Base-by-base conservation (phyloP, 352 stramenopile genomes). In the Pythium utonaiense region DNA sequence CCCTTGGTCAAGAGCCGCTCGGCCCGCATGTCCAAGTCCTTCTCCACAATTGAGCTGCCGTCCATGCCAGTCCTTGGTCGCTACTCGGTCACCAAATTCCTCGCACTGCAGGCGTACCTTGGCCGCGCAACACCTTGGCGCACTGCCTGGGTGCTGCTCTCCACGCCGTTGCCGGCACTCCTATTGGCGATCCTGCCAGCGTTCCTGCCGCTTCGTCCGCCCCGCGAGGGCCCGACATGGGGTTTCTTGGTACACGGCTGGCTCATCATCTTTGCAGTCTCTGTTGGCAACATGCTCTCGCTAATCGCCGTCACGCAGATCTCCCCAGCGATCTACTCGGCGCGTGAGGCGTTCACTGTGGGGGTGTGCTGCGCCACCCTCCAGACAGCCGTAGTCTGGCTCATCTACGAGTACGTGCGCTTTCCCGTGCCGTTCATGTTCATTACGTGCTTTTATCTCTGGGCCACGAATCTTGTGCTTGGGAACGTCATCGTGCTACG, bases 221-320 rank as follows among this genome's bases (percentile, higher is more conserved):
- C 48, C 3, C 48, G 48, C 28, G 48, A 55, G 3, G 48, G 48
- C 10, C 48, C 31, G 12, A 55, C 48, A 7, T 55, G 48, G 48
- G 48, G 27, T 28, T 21, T 55, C 9, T 8, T n/a, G 10, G 16
- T 55, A 7, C 48, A 55, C 28, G 48, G 21, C 17, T 55, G 48
- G 48, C n/a, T 55, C 12, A 55, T 55, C 25, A 30, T 55, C 21
- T 55, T 55, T 14, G 19, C 36, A 7, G 48, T 55, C 48, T 55
- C 48, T 10, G 31, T 24, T 13, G 27, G 48, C 6, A 55, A 55
- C 28, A 55, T 55, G 27, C 8, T 55, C 31, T 55, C 48, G 27
- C 36, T 25, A 28, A 55, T 21, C 16, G 48, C 48, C 24, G 36
- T 55, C 27, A 55, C 48, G 10, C 48, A 55, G 48, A 40, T 55